Evolutionary conservation across 2,329 filamentous ascomycete species (phyloP).

Genomic region (Elsinoe batatas): DNA sequence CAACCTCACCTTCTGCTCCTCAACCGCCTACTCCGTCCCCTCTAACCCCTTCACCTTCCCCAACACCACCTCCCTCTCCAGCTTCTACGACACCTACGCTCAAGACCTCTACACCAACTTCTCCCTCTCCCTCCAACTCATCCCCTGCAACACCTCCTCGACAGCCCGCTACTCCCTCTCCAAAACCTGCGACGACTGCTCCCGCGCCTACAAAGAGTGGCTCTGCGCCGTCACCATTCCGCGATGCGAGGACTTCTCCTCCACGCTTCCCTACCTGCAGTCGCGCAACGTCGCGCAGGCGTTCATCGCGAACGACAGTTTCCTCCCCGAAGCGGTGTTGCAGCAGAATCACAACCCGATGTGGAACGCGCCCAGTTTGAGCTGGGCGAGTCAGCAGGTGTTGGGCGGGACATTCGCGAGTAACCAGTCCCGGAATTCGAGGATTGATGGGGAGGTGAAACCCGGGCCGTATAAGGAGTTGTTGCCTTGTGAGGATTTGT

Average conservation of each 20-base stretch:
- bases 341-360: conserved; percentile 24
- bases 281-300: conserved; percentile 57
- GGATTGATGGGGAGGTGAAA: conserved; percentile 59
- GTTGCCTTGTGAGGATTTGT: conserved; percentile 77
- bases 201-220: conserved; percentile 79
- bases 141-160: conserved; percentile 68
- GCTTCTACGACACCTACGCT: conserved; percentile 72
- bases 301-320: conserved; percentile 22
- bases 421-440: conserved; percentile 31
- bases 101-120: conserved; percentile 64
- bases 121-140: conserved; percentile 67
- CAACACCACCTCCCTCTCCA: conserved; percentile 51
- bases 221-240: conserved; percentile 89
- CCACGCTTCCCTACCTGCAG: conserved; percentile 46
- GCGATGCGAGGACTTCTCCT: conserved; percentile 75
- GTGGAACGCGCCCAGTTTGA: conserved; percentile 26
- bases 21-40: conserved; percentile 85
- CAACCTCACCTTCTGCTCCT: conserved; percentile 78
- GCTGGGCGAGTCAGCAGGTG: conserved; percentile 24
- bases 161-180: conserved; percentile 74
- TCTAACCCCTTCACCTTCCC: conserved; percentile 58
- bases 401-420: conserved; percentile 24
- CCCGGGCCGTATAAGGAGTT: conserved; percentile 93
- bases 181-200: conserved; percentile 66
- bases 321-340: conserved; percentile 20